Percentiles rank a stretch among this genome's conserved stretches.
Conservation (phyloP, 345 rosid species). For the Aurinia saxatilis region DNA sequence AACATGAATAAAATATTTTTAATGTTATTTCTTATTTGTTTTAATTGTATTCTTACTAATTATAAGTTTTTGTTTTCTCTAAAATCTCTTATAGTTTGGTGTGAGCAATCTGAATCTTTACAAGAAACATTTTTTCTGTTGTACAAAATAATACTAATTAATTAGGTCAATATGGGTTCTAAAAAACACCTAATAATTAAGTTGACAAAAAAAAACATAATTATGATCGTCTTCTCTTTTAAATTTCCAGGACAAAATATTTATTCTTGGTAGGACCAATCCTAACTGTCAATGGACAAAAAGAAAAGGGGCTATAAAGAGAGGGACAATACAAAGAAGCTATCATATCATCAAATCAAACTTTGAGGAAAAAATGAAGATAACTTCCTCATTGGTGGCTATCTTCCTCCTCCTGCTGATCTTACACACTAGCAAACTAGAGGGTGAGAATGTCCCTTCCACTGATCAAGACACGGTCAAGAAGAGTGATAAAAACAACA, state of each 20-base stretch:
- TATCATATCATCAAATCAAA: conserved; percentile 15
- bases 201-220: neutral
- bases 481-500: neutral
- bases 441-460: conserved; percentile 10
- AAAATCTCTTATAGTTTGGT: no score
- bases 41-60: no score
- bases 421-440: conserved; percentile 17
- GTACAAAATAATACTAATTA: neutral
- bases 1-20: no score
- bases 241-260: neutral
- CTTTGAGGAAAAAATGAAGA: conserved; percentile 18
- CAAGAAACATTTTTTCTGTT: neutral
- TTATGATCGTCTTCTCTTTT: conserved; percentile 2
- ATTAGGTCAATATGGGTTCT: conserved; percentile 4
- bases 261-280: neutral
- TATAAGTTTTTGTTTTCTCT: no score
- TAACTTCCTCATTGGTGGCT: conserved; percentile 10
- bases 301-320: conserved; percentile 15
- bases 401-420: conserved; percentile 8
- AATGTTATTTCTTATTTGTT: no score
- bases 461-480: conserved; percentile 13
- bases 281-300: conserved; percentile 7
- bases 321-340: conserved; percentile 5
- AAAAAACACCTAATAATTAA: neutral
- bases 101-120: neutral